A percentile compares a stretch with the other conserved stretches of the same genome.
These are phyloP conservation scores for Tephrocybe sp. DNA, from an alignment of 768 basidiomycete genomes.

Conservation along the genomic window DNA sequence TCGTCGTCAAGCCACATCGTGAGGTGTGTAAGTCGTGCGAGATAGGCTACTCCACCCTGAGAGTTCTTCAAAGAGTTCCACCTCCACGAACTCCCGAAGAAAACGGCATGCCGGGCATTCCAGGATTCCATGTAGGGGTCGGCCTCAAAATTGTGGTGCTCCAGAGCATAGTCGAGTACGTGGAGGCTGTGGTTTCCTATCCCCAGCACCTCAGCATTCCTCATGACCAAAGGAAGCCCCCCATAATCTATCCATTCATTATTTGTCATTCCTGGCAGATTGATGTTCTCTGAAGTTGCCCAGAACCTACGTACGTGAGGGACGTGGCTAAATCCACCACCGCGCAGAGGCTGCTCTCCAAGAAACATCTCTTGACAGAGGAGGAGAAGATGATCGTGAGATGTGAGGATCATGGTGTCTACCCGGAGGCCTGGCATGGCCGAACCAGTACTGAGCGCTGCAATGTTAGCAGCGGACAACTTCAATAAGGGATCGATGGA, in stretches of 20 bases:
- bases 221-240: constrained; percentile 22
- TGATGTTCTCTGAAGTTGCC: constrained; percentile 19
- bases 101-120: constrained; percentile 28
- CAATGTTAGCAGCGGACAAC: constrained; percentile 23
- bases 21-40: constrained; percentile 36
- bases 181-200: constrained; percentile 29
- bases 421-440: constrained; percentile 36
- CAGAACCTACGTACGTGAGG: constrained; percentile 33
- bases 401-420: constrained; percentile 33
- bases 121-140: constrained; percentile 15
- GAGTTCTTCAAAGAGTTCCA: constrained; percentile 33
- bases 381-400: constrained; percentile 23
- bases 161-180: constrained; percentile 33
- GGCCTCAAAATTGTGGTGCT: constrained; percentile 7
- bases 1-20: constrained; percentile 28
- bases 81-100: constrained; percentile 27
- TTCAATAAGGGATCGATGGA: not conserved
- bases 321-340: constrained; percentile 20
- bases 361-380: constrained; percentile 31
- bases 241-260: constrained; percentile 13
- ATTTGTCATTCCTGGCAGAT: constrained; percentile 17
- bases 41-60: constrained; percentile 29
- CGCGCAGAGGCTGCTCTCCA: constrained; percentile 21
- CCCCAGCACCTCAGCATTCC: constrained; percentile 30
- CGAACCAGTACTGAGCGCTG: constrained; percentile 25